These are phyloP conservation scores for Vigna nakashimae DNA, from an alignment of 306 rosid genomes.

Conservation along the genomic window DNA sequence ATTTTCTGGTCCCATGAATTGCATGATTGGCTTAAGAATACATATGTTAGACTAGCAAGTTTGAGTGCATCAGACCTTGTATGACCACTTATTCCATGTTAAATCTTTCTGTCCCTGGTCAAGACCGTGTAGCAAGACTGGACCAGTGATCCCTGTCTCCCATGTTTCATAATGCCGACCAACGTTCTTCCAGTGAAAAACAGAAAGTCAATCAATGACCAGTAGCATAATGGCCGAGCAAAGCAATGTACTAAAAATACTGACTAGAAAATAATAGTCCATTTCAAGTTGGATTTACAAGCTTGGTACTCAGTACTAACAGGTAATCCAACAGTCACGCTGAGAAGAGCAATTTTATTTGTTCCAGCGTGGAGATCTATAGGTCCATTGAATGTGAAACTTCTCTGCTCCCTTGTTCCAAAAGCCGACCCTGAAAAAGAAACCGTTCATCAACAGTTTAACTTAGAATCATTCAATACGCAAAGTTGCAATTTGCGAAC, in stretches of 20 bases:
- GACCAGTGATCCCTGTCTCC: slow-evolving; percentile 85
- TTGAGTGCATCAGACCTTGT: slow-evolving; percentile 62
- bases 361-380: slow-evolving; percentile 73
- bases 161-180: slow-evolving; percentile 84
- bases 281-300: slow-evolving; percentile 31
- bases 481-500: slow-evolving; percentile 14
- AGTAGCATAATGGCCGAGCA: background rate
- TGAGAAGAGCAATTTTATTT: slow-evolving; percentile 86
- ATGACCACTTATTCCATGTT: slow-evolving; percentile 80
- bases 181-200: slow-evolving; percentile 54
- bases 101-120: slow-evolving; percentile 71
- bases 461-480: slow-evolving; percentile 10
- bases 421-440: slow-evolving; percentile 77
- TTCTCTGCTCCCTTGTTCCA: slow-evolving; percentile 77
- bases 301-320: slow-evolving; percentile 58
- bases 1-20: background rate
- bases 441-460: slow-evolving; percentile 17
- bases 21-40: background rate
- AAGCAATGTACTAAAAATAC: slow-evolving; percentile 23
- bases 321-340: slow-evolving; percentile 89
- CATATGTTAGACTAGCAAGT: background rate
- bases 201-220: slow-evolving; percentile 20
- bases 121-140: slow-evolving; percentile 80
- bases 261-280: background rate
- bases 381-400: slow-evolving; percentile 72